Percentiles rank a stretch among this genome's conserved stretches.
Evolutionary conservation across 164 flowering plant genomes (phyloP).

Genomic region (Liquidambar formosana): DNA sequence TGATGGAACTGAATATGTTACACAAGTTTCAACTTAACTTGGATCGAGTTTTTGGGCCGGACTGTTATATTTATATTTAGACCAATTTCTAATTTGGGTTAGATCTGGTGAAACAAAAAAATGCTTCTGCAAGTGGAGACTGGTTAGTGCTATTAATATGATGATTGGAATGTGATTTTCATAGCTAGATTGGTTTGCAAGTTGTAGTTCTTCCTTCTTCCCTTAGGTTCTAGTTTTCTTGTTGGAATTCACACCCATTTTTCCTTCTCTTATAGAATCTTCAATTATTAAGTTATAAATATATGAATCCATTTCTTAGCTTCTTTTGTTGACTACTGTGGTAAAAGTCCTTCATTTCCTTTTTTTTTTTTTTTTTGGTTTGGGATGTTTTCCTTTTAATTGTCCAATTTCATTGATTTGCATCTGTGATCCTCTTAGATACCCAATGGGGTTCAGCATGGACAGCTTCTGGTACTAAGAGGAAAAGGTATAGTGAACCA

Average conservation of each 20-base stretch:
- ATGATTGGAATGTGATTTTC: too few relatives aligned
- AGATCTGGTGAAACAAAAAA: too few relatives aligned
- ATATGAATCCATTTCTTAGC: neutral
- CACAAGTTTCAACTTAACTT: too few relatives aligned
- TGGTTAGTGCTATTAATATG: too few relatives aligned
- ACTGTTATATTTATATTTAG: too few relatives aligned
- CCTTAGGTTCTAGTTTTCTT: neutral
- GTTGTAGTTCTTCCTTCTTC: neutral
- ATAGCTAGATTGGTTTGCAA: too few relatives aligned
- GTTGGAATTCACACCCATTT: neutral
- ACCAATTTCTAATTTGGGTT: too few relatives aligned
- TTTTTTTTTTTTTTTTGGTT: too few relatives aligned
- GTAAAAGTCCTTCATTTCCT: neutral
- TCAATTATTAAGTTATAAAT: neutral
- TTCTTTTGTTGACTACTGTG: neutral
- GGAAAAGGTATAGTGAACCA: constrained; percentile 64
- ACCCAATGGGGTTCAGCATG: constrained; percentile 90
- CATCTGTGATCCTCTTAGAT: constrained; percentile 49
- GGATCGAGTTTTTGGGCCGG: too few relatives aligned
- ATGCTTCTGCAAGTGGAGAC: too few relatives aligned
- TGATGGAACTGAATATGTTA: too few relatives aligned
- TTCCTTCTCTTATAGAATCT: neutral
- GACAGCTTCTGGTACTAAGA: constrained; percentile 70
- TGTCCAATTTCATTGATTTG: neutral
- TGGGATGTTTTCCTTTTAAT: neutral